phyloP scores from a whole-genome alignment of 305 asterid genomes.

The Salvia sclarea region DNA sequence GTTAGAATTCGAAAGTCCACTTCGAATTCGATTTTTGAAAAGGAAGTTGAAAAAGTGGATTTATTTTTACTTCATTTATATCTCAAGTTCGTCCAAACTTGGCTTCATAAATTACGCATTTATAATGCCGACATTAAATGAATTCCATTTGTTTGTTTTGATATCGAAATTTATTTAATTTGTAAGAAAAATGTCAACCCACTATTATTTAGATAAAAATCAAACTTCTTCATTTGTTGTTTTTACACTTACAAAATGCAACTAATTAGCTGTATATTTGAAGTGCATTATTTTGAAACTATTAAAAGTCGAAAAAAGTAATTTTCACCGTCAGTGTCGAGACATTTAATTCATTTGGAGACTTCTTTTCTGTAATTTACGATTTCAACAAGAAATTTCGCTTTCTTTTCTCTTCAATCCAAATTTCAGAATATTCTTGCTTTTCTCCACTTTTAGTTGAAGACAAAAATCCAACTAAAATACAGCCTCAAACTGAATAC shows the following conservation, averaged over 20 bases:
- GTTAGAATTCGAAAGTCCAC: background rate
- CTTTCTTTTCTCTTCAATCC: slow-evolving; percentile 1
- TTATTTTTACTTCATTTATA: slow-evolving; percentile 20
- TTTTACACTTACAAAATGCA: background rate
- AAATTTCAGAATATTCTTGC: background rate
- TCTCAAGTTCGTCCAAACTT: background rate
- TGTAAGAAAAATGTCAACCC: too few relatives aligned
- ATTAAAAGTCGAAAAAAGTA: background rate
- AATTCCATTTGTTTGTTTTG: too few relatives aligned
- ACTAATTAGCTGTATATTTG: too few relatives aligned
- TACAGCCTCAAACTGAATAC: background rate
- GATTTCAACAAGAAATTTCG: slow-evolving; percentile 25
- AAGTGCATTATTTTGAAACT: too few relatives aligned
- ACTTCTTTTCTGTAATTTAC: slow-evolving; percentile 31
- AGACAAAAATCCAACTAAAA: background rate
- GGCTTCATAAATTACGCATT: slow-evolving; percentile 18
- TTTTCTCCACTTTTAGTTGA: background rate
- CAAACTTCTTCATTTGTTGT: background rate
- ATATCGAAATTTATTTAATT: too few relatives aligned
- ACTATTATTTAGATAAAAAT: too few relatives aligned
- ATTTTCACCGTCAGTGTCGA: slow-evolving; percentile 23
- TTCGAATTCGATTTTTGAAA: background rate
- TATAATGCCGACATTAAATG: too few relatives aligned
- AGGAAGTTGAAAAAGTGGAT: background rate
- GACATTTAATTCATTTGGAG: slow-evolving; percentile 30